Evolutionary conservation across 257 asterid genomes (phyloP), one percentile per base, ranked within the genome.

Genomic region (Cynanchum wilfordii): DNA sequence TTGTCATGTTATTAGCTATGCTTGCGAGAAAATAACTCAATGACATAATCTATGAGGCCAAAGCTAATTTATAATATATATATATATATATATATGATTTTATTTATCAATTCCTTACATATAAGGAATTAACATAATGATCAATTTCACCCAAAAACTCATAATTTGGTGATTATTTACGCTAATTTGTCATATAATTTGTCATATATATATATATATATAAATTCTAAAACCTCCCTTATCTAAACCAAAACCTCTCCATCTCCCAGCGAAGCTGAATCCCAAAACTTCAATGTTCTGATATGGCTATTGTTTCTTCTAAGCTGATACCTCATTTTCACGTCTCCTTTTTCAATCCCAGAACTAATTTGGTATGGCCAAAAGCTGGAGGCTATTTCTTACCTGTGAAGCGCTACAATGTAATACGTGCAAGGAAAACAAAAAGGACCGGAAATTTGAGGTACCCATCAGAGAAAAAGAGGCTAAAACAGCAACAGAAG

Each of bases 381-480:
- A 63, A 22, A 4, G 19, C n/a, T 24, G 73, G 68, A 44, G 58
- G 58, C 42, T 52, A 65, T 50, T 40, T 47, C n/a, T 64, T 54
- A 11, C 71, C 80, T 52, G 74, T 82, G 33, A 87, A 68, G 44
- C 42, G 54, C 30, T 45, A 80, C 57, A 60, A n/a, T 19, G 73
- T 86, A 66, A 71, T 62, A 69, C 86, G 96, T 71, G 92, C 91
- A 10, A 80, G 77, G 82, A 87, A 75, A 79, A 80, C 87, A 67
- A 89, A 83, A 85, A 87, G 99, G 80, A 89, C 87, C 1, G 98
- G 98, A 16, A 94, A 86, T 78, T 80, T 81, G 80, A 91, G 95
- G 85, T 94, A 94, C 81, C 99, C 98, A 74, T 94, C 99, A 0
- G 99, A 94, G 96, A 94, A 85, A 79, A 94, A 81, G 92, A 91